Conservation (phyloP, 2,329 filamentous ascomycete species). For the Xylaria sp. region DNA sequence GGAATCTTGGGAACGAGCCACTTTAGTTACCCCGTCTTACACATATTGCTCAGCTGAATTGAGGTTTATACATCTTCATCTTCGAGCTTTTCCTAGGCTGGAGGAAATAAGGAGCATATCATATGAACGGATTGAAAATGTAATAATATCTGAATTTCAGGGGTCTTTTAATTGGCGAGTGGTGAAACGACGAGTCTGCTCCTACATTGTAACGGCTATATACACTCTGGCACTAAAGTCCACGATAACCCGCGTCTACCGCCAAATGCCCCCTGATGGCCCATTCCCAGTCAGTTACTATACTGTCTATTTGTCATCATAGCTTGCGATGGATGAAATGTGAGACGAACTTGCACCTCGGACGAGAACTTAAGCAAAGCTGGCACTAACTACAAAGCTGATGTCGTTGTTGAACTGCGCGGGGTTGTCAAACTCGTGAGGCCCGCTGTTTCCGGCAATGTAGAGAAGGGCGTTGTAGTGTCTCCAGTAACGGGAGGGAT, state of each 20-base stretch:
- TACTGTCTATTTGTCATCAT: not conserved
- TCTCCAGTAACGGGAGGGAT: constrained; percentile 68
- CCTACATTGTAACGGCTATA: not conserved
- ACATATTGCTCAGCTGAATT: not conserved
- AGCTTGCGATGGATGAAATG: not conserved
- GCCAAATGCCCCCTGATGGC: not conserved
- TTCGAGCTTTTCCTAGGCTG: not conserved
- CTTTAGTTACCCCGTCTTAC: not conserved
- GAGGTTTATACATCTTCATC: not conserved
- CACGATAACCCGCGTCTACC: not conserved
- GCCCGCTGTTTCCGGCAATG: constrained; percentile 45
- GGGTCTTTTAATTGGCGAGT: not conserved
- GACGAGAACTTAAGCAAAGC: constrained; percentile 51
- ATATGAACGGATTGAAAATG: not conserved
- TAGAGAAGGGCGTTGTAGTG: constrained; percentile 60
- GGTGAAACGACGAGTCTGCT: not conserved
- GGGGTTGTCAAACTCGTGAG: constrained; percentile 61
- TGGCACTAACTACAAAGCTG: constrained; percentile 59
- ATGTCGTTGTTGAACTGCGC: constrained; percentile 64
- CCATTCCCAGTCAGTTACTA: not conserved
- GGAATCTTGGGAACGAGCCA: not conserved
- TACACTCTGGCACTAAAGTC: not conserved
- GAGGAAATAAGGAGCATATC: not conserved
- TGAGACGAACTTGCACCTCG: not conserved
- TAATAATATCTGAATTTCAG: not conserved